Evolutionary conservation across 2,329 filamentous ascomycete species (phyloP).

Genomic region (Epichloe brachyelytri): DNA sequence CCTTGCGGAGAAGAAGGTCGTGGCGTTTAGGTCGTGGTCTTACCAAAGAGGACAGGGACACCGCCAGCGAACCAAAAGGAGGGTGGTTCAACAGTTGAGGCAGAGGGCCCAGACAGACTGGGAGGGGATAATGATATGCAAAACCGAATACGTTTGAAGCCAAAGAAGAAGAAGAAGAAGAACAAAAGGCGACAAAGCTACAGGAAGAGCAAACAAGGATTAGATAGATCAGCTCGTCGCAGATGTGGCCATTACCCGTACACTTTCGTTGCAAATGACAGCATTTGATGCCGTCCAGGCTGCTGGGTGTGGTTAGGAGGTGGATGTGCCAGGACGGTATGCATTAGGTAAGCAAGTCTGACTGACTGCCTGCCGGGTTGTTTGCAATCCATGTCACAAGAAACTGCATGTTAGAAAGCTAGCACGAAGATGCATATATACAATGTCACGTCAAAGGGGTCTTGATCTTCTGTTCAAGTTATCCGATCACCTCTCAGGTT

Average conservation of each 20-base stretch:
- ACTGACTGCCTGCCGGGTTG: not conserved
- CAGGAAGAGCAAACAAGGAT: not conserved
- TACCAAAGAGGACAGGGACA: constrained; percentile 2
- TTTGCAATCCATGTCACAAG: not conserved
- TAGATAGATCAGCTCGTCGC: not conserved
- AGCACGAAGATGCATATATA: no score
- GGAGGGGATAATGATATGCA: not conserved
- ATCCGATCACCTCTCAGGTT: no score
- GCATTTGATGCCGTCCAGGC: constrained; percentile 12
- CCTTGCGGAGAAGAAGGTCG: not conserved
- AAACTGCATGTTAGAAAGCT: no score
- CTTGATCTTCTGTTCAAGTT: no score
- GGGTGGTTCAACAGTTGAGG: not conserved
- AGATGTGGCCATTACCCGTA: not conserved
- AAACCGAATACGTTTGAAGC: not conserved
- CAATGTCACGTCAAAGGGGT: no score
- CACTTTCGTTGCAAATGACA: constrained; percentile 18
- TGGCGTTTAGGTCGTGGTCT: constrained; percentile 1
- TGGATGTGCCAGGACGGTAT: constrained; percentile 9
- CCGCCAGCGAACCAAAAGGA: constrained; percentile 1
- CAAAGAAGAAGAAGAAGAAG: not conserved
- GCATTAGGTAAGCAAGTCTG: constrained; percentile 13
- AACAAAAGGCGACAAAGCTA: not conserved
- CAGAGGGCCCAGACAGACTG: not conserved
- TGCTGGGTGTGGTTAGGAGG: constrained; percentile 16